Conservation (phyloP, 1,284 basidiomycete genomes). For the Apiotrichum sp. region DNA sequence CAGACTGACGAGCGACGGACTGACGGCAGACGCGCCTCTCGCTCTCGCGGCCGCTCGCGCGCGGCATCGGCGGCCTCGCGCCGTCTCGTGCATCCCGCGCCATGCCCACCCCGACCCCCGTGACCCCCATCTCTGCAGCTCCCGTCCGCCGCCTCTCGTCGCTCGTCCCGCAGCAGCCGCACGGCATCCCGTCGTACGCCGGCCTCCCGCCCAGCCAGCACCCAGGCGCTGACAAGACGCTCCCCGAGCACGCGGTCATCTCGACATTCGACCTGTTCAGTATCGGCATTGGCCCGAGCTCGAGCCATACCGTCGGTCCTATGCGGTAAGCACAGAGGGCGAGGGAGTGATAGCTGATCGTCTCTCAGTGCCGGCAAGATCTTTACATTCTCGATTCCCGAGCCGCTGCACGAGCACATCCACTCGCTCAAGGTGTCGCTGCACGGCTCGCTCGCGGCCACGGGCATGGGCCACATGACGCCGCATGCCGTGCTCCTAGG, state of each 20-base stretch:
- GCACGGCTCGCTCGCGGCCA: constrained; percentile 52
- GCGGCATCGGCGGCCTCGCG: no score
- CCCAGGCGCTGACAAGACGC: constrained; percentile 9
- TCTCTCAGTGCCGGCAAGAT: constrained; percentile 27
- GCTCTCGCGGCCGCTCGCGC: neutral
- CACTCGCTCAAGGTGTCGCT: constrained; percentile 76
- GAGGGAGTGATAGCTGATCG: neutral
- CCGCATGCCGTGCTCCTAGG: constrained; percentile 89
- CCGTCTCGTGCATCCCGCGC: no score
- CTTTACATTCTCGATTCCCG: constrained; percentile 30
- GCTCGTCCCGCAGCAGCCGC: constrained; percentile 1
- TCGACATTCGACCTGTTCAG: constrained; percentile 90
- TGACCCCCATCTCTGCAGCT: neutral
- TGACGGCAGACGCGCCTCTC: no score
- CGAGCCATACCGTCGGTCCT: constrained; percentile 70
- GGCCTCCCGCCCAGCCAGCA: constrained; percentile 17
- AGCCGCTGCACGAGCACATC: constrained; percentile 51
- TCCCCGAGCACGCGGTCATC: constrained; percentile 78
- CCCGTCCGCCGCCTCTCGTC: neutral
- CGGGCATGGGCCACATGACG: constrained; percentile 80
- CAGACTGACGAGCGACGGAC: no score
- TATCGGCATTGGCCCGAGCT: constrained; percentile 60
- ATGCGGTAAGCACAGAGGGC: constrained; percentile 52
- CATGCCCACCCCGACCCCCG: no score
- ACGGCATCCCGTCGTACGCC: neutral